A percentile compares a stretch with the other conserved stretches of the same genome.
phyloP scores from a whole-genome alignment of 305 asterid species.

The Fraxinus paxiana region DNA sequence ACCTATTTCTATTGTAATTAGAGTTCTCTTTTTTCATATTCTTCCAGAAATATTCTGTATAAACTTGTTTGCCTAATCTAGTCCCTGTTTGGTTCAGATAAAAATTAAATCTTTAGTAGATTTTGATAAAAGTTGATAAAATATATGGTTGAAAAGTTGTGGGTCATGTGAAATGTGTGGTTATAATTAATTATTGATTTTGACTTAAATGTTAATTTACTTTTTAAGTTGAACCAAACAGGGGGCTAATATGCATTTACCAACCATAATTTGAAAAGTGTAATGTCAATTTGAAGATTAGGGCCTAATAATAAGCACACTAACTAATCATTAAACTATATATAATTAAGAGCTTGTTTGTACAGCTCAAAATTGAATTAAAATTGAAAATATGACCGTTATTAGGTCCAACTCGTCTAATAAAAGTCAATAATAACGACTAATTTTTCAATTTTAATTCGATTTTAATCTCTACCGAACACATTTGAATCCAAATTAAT shows the following conservation, averaged over 20 bases:
- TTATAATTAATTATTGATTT: not conserved
- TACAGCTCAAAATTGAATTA: too few relatives aligned
- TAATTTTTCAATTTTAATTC: too few relatives aligned
- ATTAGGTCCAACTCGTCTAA: too few relatives aligned
- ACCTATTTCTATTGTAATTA: slow-evolving; percentile 7
- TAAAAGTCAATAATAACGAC: too few relatives aligned
- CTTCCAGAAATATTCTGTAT: slow-evolving; percentile 18
- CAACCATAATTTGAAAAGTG: slow-evolving; percentile 7
- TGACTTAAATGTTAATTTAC: not conserved
- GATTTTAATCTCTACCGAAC: too few relatives aligned
- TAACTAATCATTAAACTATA: not conserved
- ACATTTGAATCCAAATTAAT: not conserved
- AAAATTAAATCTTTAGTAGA: too few relatives aligned
- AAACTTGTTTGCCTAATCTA: slow-evolving; percentile 18
- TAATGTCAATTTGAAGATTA: slow-evolving; percentile 1
- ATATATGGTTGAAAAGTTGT: not conserved
- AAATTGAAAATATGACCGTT: too few relatives aligned
- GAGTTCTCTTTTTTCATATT: not conserved
- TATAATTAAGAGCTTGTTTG: not conserved
- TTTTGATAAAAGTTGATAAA: too few relatives aligned
- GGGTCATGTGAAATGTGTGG: not conserved
- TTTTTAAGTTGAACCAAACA: too few relatives aligned
- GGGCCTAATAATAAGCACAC: slow-evolving; percentile 11
- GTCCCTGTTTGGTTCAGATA: not conserved
- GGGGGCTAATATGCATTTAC: not conserved